Evolutionary conservation across 2,329 filamentous ascomycete genomes (phyloP), one percentile per base, ranked within the genome.

Genomic region (Escovopsis sp.): DNA sequence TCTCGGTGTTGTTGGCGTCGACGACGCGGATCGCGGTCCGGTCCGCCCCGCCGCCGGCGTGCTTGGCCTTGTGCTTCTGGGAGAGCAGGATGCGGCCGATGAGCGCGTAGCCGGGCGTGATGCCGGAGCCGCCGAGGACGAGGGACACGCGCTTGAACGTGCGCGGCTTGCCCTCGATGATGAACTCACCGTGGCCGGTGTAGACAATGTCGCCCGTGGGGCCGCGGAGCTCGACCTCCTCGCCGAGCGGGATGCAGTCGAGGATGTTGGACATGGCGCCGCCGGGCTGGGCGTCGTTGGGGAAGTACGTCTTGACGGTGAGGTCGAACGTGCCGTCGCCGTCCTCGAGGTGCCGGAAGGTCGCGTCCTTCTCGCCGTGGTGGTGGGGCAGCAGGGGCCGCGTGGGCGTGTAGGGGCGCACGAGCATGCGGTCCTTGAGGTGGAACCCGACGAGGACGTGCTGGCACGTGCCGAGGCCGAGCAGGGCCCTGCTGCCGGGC

Each of bases 231-330:
- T 75, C 70, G 27, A 72, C 56, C 43, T 68, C 61, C 47, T 70
- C 65, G 14, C 66, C 64, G 1, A 66, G 48, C 0, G 61, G 61
- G 41, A 74, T 62, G 48, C 59, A 67, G 51, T 72, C 66, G 3
- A 74, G 62, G 39, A 73, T 65, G 43, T 71, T 72, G 35, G 60
- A 66, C 55, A 74, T 62, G 9, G 70, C 68, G n/a, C 70, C 69
- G 12, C 70, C 70, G 1, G 70, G 69, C 46, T 71, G 66, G 2
- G 56, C 53, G 1, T 56, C 46, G 32, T 56, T 60, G 0, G 70
- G 68, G 42, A 67, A 69, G 49, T 74, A 73, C 1, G 68, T 72
- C 47, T 74, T 72, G 32, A 71, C 59, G 0, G 64, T 62, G 2
- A 71, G 57, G 14, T 71, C 59, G 47, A 72, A 71, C 1, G 62